These are phyloP conservation scores for Claviceps sp. DNA, from an alignment of 2,329 filamentous ascomycete species.

Conservation along the genomic window DNA sequence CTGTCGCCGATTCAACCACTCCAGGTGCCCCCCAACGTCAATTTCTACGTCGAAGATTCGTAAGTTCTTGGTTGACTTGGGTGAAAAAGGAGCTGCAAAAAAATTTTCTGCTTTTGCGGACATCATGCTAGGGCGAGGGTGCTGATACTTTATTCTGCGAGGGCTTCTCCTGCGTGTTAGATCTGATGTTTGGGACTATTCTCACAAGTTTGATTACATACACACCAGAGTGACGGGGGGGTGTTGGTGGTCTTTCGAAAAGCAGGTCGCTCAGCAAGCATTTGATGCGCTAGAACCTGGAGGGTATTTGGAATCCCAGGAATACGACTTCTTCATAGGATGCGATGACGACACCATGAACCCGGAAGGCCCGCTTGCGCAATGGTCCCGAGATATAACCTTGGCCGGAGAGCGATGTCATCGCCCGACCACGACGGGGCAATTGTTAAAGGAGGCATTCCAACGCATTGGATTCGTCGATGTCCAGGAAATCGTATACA, in stretches of 20 bases:
- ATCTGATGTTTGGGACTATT: conserved; percentile 36
- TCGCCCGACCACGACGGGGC: conserved; percentile 24
- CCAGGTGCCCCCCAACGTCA: conserved; percentile 57
- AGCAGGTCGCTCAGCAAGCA: conserved; percentile 36
- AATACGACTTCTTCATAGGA: conserved; percentile 23
- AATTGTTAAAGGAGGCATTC: conserved; percentile 23
- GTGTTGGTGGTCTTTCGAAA: conserved; percentile 35
- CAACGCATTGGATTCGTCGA: conserved; percentile 41
- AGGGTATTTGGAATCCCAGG: conserved; percentile 42
- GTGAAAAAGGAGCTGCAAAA: neutral
- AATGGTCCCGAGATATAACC: conserved; percentile 28
- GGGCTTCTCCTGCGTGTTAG: conserved; percentile 14
- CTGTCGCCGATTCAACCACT: conserved; percentile 54
- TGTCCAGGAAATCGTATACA: conserved; percentile 37
- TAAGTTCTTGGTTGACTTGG: conserved; percentile 12
- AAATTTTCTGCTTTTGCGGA: neutral
- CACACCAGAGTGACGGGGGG: conserved; percentile 37
- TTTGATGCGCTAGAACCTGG: conserved; percentile 36
- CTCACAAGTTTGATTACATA: conserved; percentile 42
- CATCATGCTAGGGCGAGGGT: neutral
- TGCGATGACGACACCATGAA: conserved; percentile 34
- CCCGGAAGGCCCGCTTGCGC: conserved; percentile 22
- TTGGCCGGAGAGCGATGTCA: conserved; percentile 23
- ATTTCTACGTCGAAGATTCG: conserved; percentile 59
- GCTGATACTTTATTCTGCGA: neutral